These are phyloP conservation scores for Floccularia luteovirens DNA, from an alignment of 768 basidiomycete genomes.

Conservation along the genomic window DNA sequence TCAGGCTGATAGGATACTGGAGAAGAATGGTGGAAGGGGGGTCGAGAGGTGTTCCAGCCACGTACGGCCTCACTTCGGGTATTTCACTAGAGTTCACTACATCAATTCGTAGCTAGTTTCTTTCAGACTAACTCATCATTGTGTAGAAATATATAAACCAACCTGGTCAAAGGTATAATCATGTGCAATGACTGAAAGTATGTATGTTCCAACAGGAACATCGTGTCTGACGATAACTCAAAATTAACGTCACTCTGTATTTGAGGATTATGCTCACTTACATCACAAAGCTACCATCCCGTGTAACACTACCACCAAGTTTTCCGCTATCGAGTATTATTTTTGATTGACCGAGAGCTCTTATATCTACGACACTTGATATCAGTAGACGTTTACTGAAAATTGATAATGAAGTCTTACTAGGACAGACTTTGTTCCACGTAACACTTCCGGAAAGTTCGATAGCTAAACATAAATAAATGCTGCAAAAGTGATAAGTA, in stretches of 20 bases:
- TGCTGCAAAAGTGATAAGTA: slow-evolving; percentile 10
- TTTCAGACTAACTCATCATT: slow-evolving; percentile 4
- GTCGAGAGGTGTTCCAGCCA: slow-evolving; percentile 61
- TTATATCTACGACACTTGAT: slow-evolving; percentile 15
- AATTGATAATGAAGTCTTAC: slow-evolving; percentile 25
- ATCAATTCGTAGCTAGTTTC: slow-evolving; percentile 58
- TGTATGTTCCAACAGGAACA: slow-evolving; percentile 61
- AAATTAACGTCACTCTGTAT: slow-evolving; percentile 1
- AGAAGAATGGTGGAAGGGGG: slow-evolving; percentile 48
- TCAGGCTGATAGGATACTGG: slow-evolving; percentile 53
- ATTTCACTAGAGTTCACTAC: slow-evolving; percentile 31
- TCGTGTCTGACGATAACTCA: slow-evolving; percentile 39
- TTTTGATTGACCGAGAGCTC: slow-evolving; percentile 45
- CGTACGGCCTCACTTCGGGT: slow-evolving; percentile 52
- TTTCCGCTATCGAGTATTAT: slow-evolving; percentile 56
- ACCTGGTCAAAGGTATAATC: slow-evolving; percentile 71
- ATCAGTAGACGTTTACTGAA: slow-evolving; percentile 2
- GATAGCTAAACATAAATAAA: slow-evolving; percentile 29
- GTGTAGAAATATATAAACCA: slow-evolving; percentile 6
- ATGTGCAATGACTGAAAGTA: slow-evolving; percentile 61
- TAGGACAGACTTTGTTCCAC: slow-evolving; percentile 66
- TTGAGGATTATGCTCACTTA: slow-evolving; percentile 24
- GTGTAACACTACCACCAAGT: slow-evolving; percentile 42
- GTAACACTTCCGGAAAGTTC: slow-evolving; percentile 56
- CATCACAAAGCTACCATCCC: slow-evolving; percentile 63